phyloP scores from a whole-genome alignment of 2,329 filamentous ascomycete species.

The Colletotrichum aenigma region DNA sequence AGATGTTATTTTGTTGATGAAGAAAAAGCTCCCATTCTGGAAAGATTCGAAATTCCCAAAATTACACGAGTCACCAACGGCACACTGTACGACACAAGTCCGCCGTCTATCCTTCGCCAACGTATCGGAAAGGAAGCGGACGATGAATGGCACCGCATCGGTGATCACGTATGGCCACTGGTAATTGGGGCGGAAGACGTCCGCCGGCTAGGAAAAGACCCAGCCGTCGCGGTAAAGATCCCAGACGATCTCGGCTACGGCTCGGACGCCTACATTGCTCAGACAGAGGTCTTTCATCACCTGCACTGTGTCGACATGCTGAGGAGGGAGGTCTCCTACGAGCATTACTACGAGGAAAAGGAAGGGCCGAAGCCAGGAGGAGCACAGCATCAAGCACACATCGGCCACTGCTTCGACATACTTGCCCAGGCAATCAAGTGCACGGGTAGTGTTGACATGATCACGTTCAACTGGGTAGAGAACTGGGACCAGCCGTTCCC shows the following conservation, averaged over 20 bases:
- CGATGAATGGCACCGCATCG: conserved; percentile 1
- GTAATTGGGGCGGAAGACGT: neutral
- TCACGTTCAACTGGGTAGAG: conserved; percentile 35
- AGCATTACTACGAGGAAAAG: neutral
- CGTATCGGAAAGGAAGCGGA: neutral
- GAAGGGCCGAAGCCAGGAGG: conserved; percentile 1
- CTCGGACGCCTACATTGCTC: conserved; percentile 33
- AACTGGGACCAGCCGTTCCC: conserved; percentile 31
- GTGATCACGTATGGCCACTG: neutral
- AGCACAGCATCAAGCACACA: conserved; percentile 25
- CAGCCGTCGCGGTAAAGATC: conserved; percentile 25
- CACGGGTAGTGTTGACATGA: conserved; percentile 31
- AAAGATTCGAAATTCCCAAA: neutral
- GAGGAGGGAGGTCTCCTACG: conserved; percentile 19
- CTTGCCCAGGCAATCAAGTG: conserved; percentile 34
- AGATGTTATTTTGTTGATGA: neutral
- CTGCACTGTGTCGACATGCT: conserved; percentile 41
- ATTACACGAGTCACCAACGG: neutral
- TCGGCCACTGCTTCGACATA: conserved; percentile 33
- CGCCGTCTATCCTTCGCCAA: neutral
- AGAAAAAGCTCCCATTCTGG: neutral
- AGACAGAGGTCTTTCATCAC: conserved; percentile 40
- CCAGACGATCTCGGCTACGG: conserved; percentile 32
- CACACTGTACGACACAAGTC: neutral
- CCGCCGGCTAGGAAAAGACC: conserved; percentile 31